These are phyloP conservation scores for Heliamphora exappendiculata DNA, from an alignment of 148 eudicot genomes.

Conservation along the genomic window DNA sequence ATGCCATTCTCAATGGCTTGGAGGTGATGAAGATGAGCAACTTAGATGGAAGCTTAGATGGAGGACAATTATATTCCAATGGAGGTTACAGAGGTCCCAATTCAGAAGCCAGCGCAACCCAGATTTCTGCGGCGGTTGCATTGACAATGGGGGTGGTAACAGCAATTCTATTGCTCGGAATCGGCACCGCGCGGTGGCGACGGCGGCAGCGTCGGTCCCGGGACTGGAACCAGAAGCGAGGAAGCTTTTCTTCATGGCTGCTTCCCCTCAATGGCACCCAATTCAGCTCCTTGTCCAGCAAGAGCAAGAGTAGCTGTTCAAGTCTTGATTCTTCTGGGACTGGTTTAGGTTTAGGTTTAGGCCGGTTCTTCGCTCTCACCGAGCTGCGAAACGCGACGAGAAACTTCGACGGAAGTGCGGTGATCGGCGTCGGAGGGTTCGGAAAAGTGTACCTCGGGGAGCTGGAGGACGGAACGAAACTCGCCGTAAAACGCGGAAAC, in stretches of 20 bases:
- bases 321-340: slow-evolving; percentile 30
- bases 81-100: slow-evolving; percentile 29
- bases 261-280: slow-evolving; percentile 43
- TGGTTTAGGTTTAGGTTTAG: slow-evolving; percentile 47
- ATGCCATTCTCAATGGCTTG: slow-evolving; percentile 57
- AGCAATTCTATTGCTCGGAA: slow-evolving; percentile 28
- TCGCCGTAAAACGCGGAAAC: slow-evolving; percentile 54
- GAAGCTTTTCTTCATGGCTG: slow-evolving; percentile 63
- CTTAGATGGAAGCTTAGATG: slow-evolving; percentile 49
- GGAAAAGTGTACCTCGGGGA: slow-evolving; percentile 57
- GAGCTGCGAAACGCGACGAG: slow-evolving; percentile 46
- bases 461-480: slow-evolving; percentile 40
- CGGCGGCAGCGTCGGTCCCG: slow-evolving; percentile 35
- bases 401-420: slow-evolving; percentile 42
- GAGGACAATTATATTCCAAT: slow-evolving; percentile 47
- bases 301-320: slow-evolving; percentile 34
- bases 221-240: slow-evolving; percentile 32
- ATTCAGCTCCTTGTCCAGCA: slow-evolving; percentile 33
- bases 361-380: slow-evolving; percentile 37
- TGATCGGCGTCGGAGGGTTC: slow-evolving; percentile 56
- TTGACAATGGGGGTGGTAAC: slow-evolving; percentile 31
- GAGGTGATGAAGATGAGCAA: slow-evolving; percentile 68
- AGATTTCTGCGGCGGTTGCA: slow-evolving; percentile 21
- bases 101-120: slow-evolving; percentile 22
- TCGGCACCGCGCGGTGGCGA: slow-evolving; percentile 35